Evolutionary conservation across 1,284 basidiomycete species (phyloP), one percentile per base, ranked within the genome.

Genomic region (Schizopora paradoxa): DNA sequence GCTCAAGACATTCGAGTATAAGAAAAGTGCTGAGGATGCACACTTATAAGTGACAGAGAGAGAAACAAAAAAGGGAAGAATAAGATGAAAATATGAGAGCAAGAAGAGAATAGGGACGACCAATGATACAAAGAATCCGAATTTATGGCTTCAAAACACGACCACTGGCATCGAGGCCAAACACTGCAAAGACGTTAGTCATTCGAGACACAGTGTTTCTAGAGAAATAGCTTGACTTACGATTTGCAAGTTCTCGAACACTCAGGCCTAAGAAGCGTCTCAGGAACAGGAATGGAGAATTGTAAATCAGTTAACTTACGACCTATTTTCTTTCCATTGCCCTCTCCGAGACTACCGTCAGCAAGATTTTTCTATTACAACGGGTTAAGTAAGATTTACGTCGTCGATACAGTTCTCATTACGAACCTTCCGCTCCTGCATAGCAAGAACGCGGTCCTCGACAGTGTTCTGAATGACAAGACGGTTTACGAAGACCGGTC

Each of bases 321-420:
- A 40, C 72, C 71, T 38, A 78, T 66, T 58, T 77, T 79, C 63
- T 73, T 72, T 16, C 70, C 77, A 5, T 56, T 66, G 11, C 78
- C 76, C 62, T 82, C 78, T 7, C 78, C 78, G 35, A 82, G 65
- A 52, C 72, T 72, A 3, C 76, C 75, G 54, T 80, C 78, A 3
- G 78, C 77, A 10, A 81, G 67, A 25, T 60, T 65, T 68, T 72
- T 55, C 61, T 56, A 45, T 14, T 7, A 19, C 33, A 45, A 28
- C 16, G 40, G 19, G 42, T 19, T 33, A 43, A 26, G 8, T 26
- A 5, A 33, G n/a, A n/a, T n/a, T n/a, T n/a, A 19, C 31, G 22
- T 35, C 11, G 11, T 2, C 2, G 2, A 6, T 22, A 37, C 44
- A 35, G 32, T 45, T 21, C 40, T 40, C 22, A 38, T 6, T 39